Percentiles rank a stretch among this genome's conserved stretches.
phyloP scores from a whole-genome alignment of 768 basidiomycete genomes.

The Lentinula boryana region DNA sequence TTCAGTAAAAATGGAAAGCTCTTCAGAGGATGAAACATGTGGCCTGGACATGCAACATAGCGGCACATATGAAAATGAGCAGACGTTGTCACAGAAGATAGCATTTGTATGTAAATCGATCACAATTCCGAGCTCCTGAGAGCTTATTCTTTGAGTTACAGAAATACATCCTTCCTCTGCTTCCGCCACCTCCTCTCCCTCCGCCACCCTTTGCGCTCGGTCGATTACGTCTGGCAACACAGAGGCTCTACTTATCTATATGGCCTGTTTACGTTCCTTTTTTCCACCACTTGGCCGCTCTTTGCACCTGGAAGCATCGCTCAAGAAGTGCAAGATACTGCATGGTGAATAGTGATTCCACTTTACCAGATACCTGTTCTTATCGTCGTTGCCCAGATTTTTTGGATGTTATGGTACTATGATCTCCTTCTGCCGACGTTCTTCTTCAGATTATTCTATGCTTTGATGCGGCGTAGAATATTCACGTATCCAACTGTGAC shows the following conservation, averaged over 20 bases:
- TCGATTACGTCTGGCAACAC: conserved; percentile 41
- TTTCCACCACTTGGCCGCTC: conserved; percentile 24
- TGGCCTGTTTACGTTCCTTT: conserved; percentile 46
- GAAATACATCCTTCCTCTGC: conserved; percentile 37
- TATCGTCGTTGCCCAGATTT: conserved; percentile 31
- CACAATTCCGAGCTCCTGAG: background rate
- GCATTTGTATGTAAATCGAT: conserved; percentile 17
- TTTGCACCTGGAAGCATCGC: conserved; percentile 54
- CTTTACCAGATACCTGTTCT: background rate
- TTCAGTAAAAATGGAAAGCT: background rate
- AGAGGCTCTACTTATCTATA: conserved; percentile 50
- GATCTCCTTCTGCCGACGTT: conserved; percentile 50
- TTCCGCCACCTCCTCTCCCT: conserved; percentile 35
- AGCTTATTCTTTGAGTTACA: conserved; percentile 9
- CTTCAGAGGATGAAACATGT: background rate
- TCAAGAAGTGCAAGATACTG: conserved; percentile 44
- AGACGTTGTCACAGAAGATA: conserved; percentile 19
- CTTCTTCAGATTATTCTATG: conserved; percentile 39
- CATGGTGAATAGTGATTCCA: conserved; percentile 29
- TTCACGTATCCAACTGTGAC: conserved; percentile 48
- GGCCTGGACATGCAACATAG: background rate
- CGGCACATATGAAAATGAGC: background rate
- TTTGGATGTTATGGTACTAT: conserved; percentile 61
- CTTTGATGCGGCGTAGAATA: conserved; percentile 42
- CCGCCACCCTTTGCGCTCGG: conserved; percentile 48